Percentiles rank a stretch among this genome's conserved stretches.
These are phyloP conservation scores for Monosporascus sp. DNA, from an alignment of 2,329 filamentous ascomycete genomes.

Conservation along the genomic window DNA sequence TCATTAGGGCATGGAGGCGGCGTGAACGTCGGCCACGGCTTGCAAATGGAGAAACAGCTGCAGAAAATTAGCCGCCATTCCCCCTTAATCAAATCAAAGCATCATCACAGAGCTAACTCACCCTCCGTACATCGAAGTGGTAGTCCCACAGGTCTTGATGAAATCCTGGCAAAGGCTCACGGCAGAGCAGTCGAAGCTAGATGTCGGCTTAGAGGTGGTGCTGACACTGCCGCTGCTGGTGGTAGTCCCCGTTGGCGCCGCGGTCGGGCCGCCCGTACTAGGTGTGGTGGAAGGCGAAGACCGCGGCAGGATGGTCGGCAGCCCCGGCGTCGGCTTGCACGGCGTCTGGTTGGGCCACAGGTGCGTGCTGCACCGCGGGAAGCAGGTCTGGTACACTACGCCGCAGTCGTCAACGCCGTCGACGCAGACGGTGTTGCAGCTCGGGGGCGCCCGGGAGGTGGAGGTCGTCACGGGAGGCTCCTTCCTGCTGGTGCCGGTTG, in stretches of 20 bases:
- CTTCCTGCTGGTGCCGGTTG: neutral
- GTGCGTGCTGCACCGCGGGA: neutral
- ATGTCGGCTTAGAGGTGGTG: conserved; percentile 2
- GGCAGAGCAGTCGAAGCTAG: conserved; percentile 10
- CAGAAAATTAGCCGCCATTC: neutral
- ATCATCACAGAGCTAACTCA: conserved; percentile 1
- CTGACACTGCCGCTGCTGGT: neutral
- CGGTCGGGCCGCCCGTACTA: neutral
- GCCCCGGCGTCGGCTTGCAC: neutral
- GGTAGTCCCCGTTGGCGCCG: conserved; percentile 1
- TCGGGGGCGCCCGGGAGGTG: neutral
- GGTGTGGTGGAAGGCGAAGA: neutral
- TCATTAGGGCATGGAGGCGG: neutral
- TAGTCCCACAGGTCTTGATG: conserved; percentile 18
- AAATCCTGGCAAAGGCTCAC: conserved; percentile 18
- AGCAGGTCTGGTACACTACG: neutral
- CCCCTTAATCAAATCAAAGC: neutral
- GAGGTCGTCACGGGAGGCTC: neutral
- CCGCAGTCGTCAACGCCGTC: neutral
- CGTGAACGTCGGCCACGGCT: conserved; percentile 3
- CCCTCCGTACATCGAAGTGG: conserved; percentile 15
- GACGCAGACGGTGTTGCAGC: neutral
- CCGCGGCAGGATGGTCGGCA: neutral
- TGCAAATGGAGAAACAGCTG: neutral
- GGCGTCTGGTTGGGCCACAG: neutral